phyloP scores from a whole-genome alignment of 1,284 basidiomycete genomes.

The Cutaneotrichosporon sp. region DNA sequence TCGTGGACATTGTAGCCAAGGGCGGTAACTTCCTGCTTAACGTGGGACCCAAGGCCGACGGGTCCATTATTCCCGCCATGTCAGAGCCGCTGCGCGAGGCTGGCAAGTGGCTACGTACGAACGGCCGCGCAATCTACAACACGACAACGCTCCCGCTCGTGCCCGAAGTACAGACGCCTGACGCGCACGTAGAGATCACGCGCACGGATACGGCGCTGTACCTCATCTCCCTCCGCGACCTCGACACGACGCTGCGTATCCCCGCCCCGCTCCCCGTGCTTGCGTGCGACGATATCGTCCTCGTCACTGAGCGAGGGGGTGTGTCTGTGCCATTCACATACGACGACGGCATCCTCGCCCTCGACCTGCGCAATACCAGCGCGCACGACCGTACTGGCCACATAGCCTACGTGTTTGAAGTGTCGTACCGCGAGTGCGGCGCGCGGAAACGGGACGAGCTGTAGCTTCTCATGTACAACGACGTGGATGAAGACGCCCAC shows the following conservation, averaged over 20 bases:
- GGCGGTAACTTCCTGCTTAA: conserved; percentile 52
- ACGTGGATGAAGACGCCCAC: too few species aligned
- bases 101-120: conserved; percentile 54
- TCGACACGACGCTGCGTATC: conserved; percentile 40
- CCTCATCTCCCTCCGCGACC: conserved; percentile 52
- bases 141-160: conserved; percentile 35
- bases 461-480: conserved; percentile 24
- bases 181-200: conserved; percentile 52
- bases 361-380: conserved; percentile 19
- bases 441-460: conserved; percentile 16
- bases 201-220: conserved; percentile 55
- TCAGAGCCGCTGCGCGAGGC: conserved; percentile 52
- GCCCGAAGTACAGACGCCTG: conserved; percentile 34
- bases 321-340: conserved; percentile 2
- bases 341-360: neutral
- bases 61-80: conserved; percentile 54
- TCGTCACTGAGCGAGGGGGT: conserved; percentile 39
- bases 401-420: conserved; percentile 20
- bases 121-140: conserved; percentile 55
- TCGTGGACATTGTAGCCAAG: conserved; percentile 53
- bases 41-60: conserved; percentile 56
- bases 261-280: conserved; percentile 51
- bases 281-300: conserved; percentile 49
- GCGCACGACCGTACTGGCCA: conserved; percentile 5
- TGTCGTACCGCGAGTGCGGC: conserved; percentile 8